These are phyloP conservation scores for Coemansia erecta DNA, from an alignment of 192 early-diverging fungal species.

Conservation along the genomic window DNA sequence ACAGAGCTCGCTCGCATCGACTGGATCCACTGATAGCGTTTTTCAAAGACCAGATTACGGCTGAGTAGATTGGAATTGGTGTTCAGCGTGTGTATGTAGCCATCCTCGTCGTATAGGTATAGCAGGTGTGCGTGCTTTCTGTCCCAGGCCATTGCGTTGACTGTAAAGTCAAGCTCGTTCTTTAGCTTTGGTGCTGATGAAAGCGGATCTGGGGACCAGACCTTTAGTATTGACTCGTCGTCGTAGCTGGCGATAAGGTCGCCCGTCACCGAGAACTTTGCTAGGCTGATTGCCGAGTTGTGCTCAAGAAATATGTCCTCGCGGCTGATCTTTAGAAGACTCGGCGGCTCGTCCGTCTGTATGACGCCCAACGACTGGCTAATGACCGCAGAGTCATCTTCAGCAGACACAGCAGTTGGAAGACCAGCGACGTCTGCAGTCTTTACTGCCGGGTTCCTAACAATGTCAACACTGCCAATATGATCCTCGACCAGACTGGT, in stretches of 20 bases:
- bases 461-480: conserved; percentile 24
- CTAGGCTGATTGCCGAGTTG: conserved; percentile 45
- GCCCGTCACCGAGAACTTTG: conserved; percentile 41
- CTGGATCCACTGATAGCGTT: conserved; percentile 43
- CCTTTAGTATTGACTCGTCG: conserved; percentile 50
- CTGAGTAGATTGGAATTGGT: conserved; percentile 46
- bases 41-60: conserved; percentile 26
- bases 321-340: conserved; percentile 46
- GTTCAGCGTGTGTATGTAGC: conserved; percentile 48
- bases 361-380: conserved; percentile 15
- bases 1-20: conserved; percentile 36
- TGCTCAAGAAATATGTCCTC: conserved; percentile 54
- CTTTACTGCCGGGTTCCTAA: conserved; percentile 14
- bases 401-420: not conserved
- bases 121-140: conserved; percentile 43
- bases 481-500: conserved; percentile 44
- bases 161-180: conserved; percentile 49
- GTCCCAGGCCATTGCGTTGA: conserved; percentile 52
- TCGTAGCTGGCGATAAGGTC: conserved; percentile 53
- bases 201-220: conserved; percentile 47
- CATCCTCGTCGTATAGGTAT: conserved; percentile 47
- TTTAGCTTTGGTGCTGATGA: conserved; percentile 40
- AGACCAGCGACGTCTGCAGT: not conserved
- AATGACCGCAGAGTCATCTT: conserved; percentile 1
- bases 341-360: conserved; percentile 23